Conservation (phyloP, 2,329 filamentous ascomycete genomes). For the Fusarium citri region DNA sequence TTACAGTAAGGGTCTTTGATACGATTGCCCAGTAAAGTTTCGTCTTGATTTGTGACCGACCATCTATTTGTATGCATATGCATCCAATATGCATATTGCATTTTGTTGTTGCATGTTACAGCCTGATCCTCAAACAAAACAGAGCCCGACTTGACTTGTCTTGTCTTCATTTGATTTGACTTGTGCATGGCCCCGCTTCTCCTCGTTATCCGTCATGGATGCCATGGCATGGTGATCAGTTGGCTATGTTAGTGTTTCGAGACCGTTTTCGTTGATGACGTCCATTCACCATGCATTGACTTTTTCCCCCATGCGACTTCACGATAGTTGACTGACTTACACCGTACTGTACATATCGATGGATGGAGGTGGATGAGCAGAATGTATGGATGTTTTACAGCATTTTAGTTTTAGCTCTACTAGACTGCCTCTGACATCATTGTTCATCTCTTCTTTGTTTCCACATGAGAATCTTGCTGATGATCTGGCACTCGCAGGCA, state of each 20-base stretch:
- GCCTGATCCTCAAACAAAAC: conserved; percentile 10
- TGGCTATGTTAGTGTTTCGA: neutral
- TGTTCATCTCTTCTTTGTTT: conserved; percentile 3
- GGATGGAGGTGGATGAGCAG: neutral
- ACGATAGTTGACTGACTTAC: conserved; percentile 1
- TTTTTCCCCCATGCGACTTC: neutral
- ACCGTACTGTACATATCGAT: neutral
- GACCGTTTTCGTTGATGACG: conserved; percentile 26
- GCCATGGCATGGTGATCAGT: conserved; percentile 9
- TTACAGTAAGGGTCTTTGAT: conserved; percentile 7
- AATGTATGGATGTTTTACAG: neutral
- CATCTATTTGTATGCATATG: neutral
- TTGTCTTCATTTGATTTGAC: neutral
- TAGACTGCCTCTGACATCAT: conserved; percentile 3
- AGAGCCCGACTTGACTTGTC: neutral
- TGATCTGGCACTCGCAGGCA: conserved; percentile 41
- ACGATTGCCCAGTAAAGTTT: conserved; percentile 22
- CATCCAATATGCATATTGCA: neutral
- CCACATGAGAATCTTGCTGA: conserved; percentile 40
- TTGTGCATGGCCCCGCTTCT: conserved; percentile 16
- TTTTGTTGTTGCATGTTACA: neutral
- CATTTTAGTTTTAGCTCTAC: neutral
- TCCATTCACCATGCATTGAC: conserved; percentile 29
- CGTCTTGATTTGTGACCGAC: neutral
- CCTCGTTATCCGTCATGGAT: conserved; percentile 23